A percentile compares a stretch with the other conserved stretches of the same genome.
Evolutionary conservation across 495 filamentous ascomycete genomes (phyloP).

Genomic region (Lineolata rhizophorae): DNA sequence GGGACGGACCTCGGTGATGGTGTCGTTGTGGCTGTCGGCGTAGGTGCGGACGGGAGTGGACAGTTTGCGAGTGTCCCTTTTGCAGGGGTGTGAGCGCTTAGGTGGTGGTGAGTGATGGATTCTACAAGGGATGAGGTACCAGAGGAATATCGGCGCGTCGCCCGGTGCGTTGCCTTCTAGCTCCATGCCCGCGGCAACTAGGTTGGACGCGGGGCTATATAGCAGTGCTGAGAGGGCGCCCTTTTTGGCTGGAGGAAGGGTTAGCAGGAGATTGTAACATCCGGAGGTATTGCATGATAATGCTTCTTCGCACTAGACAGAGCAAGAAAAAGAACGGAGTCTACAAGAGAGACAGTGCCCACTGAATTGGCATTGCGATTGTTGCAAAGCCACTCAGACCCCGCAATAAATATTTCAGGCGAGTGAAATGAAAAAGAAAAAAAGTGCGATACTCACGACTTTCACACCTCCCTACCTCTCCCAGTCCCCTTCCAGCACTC

Average conservation of each 20-base stretch:
- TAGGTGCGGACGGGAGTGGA: constrained; percentile 34
- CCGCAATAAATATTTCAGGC: no score
- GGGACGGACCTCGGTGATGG: constrained; percentile 62
- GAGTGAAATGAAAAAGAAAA: no score
- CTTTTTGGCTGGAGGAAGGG: constrained; percentile 13
- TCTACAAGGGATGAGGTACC: constrained; percentile 24
- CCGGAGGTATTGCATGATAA: no score
- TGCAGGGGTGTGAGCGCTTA: background rate
- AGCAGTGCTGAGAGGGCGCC: constrained; percentile 47
- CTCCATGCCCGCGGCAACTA: constrained; percentile 60
- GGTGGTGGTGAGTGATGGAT: background rate
- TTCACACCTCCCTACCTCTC: no score
- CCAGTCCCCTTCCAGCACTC: no score
- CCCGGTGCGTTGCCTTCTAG: constrained; percentile 29
- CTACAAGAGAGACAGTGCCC: no score
- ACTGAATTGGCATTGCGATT: background rate
- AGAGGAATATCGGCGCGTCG: constrained; percentile 51
- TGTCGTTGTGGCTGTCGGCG: constrained; percentile 76
- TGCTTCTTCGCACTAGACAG: no score
- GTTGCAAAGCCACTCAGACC: no score
- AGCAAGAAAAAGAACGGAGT: no score
- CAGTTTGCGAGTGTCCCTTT: constrained; percentile 46
- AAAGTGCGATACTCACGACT: no score
- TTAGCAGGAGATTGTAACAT: background rate
- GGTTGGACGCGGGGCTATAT: constrained; percentile 31